Percentiles rank a stretch among this genome's conserved stretches.
Conservation (phyloP, 2,329 filamentous ascomycete genomes). For the Macrophomina phaseolina region DNA sequence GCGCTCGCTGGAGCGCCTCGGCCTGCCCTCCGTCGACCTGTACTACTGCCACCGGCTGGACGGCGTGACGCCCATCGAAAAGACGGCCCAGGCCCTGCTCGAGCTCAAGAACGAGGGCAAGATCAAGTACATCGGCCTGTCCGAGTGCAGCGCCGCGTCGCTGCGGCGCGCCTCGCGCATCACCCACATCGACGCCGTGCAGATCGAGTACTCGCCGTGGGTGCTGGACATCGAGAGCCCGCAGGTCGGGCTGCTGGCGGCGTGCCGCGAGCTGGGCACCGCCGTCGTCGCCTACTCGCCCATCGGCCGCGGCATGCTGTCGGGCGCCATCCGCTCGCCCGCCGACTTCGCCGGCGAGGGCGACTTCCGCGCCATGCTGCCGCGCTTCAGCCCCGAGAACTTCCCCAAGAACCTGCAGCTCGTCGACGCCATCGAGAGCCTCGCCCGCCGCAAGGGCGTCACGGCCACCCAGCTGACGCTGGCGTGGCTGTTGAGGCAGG, state of each 20-base stretch:
- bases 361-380: conserved; percentile 43
- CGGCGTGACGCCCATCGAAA: conserved; percentile 51
- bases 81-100: conserved; percentile 57
- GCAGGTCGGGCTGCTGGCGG: conserved; percentile 40
- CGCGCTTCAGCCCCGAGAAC: conserved; percentile 51
- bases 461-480: conserved; percentile 63
- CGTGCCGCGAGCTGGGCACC: conserved; percentile 52
- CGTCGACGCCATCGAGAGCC: conserved; percentile 37
- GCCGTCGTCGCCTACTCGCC: conserved; percentile 48
- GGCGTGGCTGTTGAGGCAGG: conserved; percentile 47
- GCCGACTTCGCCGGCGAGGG: conserved; percentile 50
- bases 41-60: conserved; percentile 54
- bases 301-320: conserved; percentile 41
- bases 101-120: conserved; percentile 52
- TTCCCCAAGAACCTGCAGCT: conserved; percentile 45
- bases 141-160: conserved; percentile 51
- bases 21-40: conserved; percentile 48
- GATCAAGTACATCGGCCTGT: conserved; percentile 56
- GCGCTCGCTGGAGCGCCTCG: conserved; percentile 48
- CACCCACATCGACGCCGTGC: conserved; percentile 54
- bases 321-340: conserved; percentile 35
- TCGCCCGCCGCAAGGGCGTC: conserved; percentile 55
- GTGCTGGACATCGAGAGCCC: conserved; percentile 53
- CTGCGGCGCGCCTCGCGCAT: conserved; percentile 57
- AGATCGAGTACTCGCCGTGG: conserved; percentile 60